Percentiles rank a stretch among this genome's conserved stretches.
These are phyloP conservation scores for Plenodomus tracheiphilus DNA, from an alignment of 2,329 filamentous ascomycete species.

Conservation along the genomic window DNA sequence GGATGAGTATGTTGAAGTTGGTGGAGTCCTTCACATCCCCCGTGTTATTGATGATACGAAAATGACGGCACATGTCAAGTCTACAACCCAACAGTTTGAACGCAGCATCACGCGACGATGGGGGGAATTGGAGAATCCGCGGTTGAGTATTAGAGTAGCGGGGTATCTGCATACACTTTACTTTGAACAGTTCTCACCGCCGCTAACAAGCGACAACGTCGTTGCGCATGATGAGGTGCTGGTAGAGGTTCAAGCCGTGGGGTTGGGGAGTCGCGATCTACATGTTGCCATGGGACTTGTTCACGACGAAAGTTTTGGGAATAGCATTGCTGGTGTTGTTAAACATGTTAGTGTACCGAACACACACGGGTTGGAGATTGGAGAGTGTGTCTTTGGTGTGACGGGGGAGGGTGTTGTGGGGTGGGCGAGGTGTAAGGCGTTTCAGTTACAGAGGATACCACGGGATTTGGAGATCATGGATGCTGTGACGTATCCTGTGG, in stretches of 20 bases:
- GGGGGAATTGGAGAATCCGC: slow-evolving; percentile 10
- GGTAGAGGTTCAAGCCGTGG: slow-evolving; percentile 17
- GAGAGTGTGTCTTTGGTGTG: slow-evolving; percentile 15
- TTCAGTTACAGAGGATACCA: slow-evolving; percentile 14
- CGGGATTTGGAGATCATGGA: slow-evolving; percentile 9
- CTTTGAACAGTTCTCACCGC: slow-evolving; percentile 14
- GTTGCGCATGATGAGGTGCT: slow-evolving; percentile 16
- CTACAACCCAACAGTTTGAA: neutral
- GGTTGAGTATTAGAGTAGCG: slow-evolving; percentile 12
- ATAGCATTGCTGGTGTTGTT: slow-evolving; percentile 21
- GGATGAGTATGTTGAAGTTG: slow-evolving; percentile 14
- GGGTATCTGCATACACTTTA: slow-evolving; percentile 19
- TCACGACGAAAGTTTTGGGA: slow-evolving; percentile 13
- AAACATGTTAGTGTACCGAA: neutral
- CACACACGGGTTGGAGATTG: slow-evolving; percentile 1
- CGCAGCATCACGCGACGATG: slow-evolving; percentile 18
- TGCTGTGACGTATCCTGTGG: slow-evolving; percentile 16
- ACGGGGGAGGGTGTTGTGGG: slow-evolving; percentile 7
- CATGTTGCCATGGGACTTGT: slow-evolving; percentile 31
- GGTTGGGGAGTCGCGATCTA: slow-evolving; percentile 23
- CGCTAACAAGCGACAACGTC: neutral
- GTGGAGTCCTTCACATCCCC: slow-evolving; percentile 6
- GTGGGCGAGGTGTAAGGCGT: slow-evolving; percentile 4
- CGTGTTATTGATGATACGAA: slow-evolving; percentile 11
- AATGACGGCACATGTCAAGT: slow-evolving; percentile 2